Base-by-base conservation (phyloP, 2,329 filamentous ascomycete species). In the Fusarium hostae region DNA sequence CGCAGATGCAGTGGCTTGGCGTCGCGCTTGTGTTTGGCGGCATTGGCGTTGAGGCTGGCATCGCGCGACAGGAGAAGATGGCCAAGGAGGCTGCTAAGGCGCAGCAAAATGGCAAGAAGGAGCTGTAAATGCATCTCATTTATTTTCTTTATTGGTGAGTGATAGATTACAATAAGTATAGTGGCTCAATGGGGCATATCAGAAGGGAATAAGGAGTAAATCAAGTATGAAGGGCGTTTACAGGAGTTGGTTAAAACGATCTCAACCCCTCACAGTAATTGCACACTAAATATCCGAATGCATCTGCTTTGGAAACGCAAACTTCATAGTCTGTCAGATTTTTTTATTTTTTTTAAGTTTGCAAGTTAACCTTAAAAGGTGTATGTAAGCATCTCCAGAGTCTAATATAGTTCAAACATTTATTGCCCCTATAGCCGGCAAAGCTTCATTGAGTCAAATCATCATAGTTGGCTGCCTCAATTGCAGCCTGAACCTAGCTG, bases 21-120 rank as follows among this genome's bases (percentile, higher is more conserved):
- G 95, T 99, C 35, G 91, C 89, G 0, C 85, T 99, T 64, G 96
- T 99, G 12, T 99, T 99, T 84, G 94, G 95, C 30, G 96, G 95
- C 56, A 95, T 99, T 78, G 96, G 94, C 34, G 93, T 95, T 39
- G 96, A 99, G 84, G 95, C 92, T 3, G 85, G 89, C 71, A 93
- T 98, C 77, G 91, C 92, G 62, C 87, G 92, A 72, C 85, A 88
- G 73, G 95, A 97, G 85, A 98, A 98, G 87, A 84, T 90, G 78
- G 90, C 89, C 61, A 97, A 97, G 85, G 90, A 91, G 79, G 85
- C 84, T 57, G 90, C 88, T 34, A 91, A 89, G 8, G 73, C 72
- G 16, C 63, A 74, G 41, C 63, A 72, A 43, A 66, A 57, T 13
- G 77, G 68, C 2, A 82, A 81, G 74, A 83, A 83, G 71, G 70